Evolutionary conservation across 2,329 filamentous ascomycete species (phyloP).

Genomic region (Ophiosphaerella korrae): DNA sequence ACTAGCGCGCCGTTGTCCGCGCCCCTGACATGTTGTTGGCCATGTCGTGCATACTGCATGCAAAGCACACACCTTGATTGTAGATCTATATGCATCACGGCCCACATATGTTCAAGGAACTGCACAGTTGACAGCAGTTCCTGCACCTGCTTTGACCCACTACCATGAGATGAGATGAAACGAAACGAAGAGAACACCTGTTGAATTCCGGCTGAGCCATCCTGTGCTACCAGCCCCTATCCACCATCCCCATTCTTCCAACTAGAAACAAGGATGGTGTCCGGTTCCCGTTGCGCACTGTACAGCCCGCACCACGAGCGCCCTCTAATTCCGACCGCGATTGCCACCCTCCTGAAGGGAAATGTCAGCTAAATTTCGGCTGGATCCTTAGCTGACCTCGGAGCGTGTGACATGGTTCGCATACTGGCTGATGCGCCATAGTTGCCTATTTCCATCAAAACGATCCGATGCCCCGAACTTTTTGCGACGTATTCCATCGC

Average conservation of each 20-base stretch:
- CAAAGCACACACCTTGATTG: constrained; percentile 5
- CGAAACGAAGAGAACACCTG: not conserved
- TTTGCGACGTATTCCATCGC: constrained; percentile 8
- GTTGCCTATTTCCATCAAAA: constrained; percentile 10
- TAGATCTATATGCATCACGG: constrained; percentile 6
- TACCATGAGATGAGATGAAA: not conserved
- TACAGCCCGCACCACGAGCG: constrained; percentile 4
- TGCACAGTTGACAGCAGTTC: no score
- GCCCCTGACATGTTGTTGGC: not conserved
- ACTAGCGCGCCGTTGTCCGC: constrained; percentile 4
- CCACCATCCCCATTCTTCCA: not conserved
- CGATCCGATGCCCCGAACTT: constrained; percentile 2
- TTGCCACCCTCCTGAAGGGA: constrained; percentile 12
- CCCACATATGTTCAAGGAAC: not conserved
- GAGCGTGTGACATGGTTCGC: constrained; percentile 13
- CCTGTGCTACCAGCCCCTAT: constrained; percentile 2
- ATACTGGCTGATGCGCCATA: constrained; percentile 22
- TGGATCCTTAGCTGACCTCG: constrained; percentile 17
- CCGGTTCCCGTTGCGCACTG: constrained; percentile 3
- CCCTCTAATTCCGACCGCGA: constrained; percentile 5
- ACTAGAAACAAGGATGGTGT: not conserved
- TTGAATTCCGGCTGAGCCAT: not conserved
- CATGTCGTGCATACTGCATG: constrained; percentile 6
- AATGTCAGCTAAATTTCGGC: constrained; percentile 21
- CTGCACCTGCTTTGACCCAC: not conserved